A percentile compares a stretch with the other conserved stretches of the same genome.
phyloP scores from a whole-genome alignment of 148 eudicot genomes.

The Vaccinium macrocarpon region DNA sequence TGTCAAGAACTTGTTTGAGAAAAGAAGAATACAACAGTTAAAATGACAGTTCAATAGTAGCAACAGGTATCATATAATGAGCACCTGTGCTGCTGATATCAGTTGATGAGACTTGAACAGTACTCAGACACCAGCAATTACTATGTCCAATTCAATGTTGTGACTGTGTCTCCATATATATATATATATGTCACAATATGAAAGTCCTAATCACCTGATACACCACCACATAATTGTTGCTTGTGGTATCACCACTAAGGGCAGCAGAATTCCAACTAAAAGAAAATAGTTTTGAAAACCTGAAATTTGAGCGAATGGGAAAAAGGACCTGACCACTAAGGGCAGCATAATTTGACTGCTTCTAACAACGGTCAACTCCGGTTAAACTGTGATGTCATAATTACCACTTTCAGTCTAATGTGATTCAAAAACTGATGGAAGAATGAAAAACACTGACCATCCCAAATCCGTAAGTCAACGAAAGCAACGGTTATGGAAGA shows the following conservation, averaged over 20 bases:
- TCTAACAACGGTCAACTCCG: neutral
- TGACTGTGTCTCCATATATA: neutral
- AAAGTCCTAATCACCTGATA: neutral
- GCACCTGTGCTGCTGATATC: too few relatives aligned
- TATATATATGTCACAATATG: neutral
- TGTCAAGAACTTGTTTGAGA: neutral
- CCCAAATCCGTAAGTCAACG: neutral
- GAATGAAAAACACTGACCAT: neutral
- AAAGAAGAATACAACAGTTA: neutral
- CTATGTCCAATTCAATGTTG: neutral
- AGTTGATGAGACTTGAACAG: neutral
- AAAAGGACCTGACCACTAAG: neutral
- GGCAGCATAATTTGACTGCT: neutral
- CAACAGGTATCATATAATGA: neutral
- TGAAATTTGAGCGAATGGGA: neutral
- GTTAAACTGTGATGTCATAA: neutral
- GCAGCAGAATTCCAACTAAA: conserved; percentile 4
- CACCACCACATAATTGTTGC: neutral
- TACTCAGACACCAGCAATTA: neutral
- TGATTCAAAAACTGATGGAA: neutral
- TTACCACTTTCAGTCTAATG: neutral
- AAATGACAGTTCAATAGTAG: neutral
- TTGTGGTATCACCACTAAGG: neutral
- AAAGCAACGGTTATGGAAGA: too few relatives aligned
- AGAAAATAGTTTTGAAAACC: neutral